A percentile compares a stretch with the other conserved stretches of the same genome.
These are phyloP conservation scores for Fagopyrum homotropicum DNA, from an alignment of 148 eudicot genomes.

Conservation along the genomic window DNA sequence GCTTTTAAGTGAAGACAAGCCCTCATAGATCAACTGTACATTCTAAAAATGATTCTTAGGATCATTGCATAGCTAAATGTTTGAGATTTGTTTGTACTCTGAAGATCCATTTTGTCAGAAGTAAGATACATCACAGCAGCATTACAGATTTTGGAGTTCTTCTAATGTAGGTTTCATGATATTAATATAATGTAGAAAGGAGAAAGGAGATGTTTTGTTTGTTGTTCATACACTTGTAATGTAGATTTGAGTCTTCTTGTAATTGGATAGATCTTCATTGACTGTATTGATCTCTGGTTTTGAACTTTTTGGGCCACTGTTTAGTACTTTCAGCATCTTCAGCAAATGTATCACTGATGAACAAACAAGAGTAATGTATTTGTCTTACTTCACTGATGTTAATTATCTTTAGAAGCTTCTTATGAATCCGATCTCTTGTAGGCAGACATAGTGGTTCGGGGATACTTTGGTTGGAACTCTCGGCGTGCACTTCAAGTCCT, in stretches of 20 bases:
- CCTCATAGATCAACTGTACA: not conserved
- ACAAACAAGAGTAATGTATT: not conserved
- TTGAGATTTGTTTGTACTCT: not conserved
- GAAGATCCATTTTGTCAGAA: not conserved
- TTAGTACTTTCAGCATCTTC: not conserved
- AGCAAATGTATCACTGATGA: not conserved
- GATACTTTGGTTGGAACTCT: conserved; percentile 90
- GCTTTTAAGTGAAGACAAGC: not conserved
- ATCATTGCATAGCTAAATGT: not conserved
- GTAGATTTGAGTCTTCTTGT: not conserved
- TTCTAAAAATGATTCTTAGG: not conserved
- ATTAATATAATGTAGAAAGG: not conserved
- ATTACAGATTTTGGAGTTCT: not conserved
- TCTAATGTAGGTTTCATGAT: not conserved
- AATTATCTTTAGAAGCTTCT: not conserved
- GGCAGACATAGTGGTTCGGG: conserved; percentile 85
- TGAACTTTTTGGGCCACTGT: not conserved
- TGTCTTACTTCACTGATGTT: not conserved
- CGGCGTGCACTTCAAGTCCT: conserved; percentile 74
- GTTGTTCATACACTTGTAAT: not conserved
- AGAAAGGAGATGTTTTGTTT: too few relatives aligned
- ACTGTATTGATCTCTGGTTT: conserved; percentile 10
- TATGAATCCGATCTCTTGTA: conserved; percentile 17
- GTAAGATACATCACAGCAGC: not conserved
- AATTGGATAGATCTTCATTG: conserved; percentile 2